Conservation (phyloP, 345 rosid genomes). For the Acer campestre region DNA sequence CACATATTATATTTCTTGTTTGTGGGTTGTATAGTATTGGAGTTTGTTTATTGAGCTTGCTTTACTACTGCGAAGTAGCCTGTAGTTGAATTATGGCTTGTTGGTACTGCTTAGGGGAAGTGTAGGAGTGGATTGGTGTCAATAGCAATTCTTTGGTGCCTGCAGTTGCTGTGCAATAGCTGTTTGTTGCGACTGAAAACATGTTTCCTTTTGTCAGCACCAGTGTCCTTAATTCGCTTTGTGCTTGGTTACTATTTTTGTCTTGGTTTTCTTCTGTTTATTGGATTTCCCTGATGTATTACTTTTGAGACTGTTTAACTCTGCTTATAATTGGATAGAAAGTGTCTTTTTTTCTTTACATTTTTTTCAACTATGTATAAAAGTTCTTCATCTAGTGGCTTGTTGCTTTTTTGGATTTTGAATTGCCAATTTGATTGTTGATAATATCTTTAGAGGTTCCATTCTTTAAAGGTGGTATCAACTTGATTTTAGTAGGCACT, state of each 20-base stretch:
- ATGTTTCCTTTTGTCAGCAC: not conserved
- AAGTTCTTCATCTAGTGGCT: not conserved
- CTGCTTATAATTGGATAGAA: not conserved
- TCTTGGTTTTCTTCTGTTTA: not conserved
- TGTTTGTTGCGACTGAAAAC: not conserved
- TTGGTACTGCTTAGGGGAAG: not conserved
- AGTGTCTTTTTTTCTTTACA: not conserved
- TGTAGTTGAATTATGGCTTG: not conserved
- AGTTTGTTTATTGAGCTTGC: not conserved
- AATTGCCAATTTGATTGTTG: conserved; percentile 1
- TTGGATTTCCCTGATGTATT: not conserved
- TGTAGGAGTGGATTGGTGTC: not conserved
- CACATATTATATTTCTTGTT: not conserved
- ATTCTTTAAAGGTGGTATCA: not conserved
- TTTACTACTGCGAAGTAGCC: not conserved
- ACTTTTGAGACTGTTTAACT: not conserved
- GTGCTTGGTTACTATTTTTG: not conserved
- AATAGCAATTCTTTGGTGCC: not conserved
- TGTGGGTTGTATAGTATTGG: not conserved
- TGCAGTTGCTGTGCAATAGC: not conserved
- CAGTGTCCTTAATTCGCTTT: not conserved
- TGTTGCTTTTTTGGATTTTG: not conserved
- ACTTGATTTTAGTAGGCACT: not conserved
- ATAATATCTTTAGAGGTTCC: not conserved
- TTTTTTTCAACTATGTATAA: not conserved